These are phyloP conservation scores for Populus davidiana DNA, from an alignment of 345 rosid species.

Conservation along the genomic window DNA sequence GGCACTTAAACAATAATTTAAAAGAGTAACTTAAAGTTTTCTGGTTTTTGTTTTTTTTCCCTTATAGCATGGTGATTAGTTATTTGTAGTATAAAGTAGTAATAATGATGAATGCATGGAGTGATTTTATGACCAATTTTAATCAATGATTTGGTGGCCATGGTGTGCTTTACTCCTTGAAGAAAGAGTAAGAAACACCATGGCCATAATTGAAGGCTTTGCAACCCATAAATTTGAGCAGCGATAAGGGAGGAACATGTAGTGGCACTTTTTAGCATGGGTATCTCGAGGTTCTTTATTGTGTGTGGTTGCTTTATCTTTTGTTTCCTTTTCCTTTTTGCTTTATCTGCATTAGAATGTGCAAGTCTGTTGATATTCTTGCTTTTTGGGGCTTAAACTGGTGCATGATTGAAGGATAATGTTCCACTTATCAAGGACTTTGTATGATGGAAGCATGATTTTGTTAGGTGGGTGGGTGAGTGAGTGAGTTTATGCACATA, in stretches of 20 bases:
- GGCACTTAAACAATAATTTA: too few species aligned
- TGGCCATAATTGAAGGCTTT: not conserved
- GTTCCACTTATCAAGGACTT: slow-evolving; percentile 1
- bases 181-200: not conserved
- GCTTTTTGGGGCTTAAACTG: slow-evolving; percentile 16
- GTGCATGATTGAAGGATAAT: slow-evolving; percentile 45
- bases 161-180: not conserved
- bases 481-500: not conserved
- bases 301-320: not conserved
- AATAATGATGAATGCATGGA: too few species aligned
- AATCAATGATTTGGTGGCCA: not conserved
- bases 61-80: too few species aligned
- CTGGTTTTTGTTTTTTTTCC: too few species aligned
- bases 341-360: not conserved
- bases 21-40: too few species aligned
- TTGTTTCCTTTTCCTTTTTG: not conserved
- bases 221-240: not conserved
- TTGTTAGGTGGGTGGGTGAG: slow-evolving; percentile 8
- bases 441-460: slow-evolving; percentile 25
- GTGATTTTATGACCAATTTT: too few species aligned
- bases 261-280: not conserved
- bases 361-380: not conserved
- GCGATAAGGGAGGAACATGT: not conserved
- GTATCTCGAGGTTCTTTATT: not conserved
- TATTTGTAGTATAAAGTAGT: too few species aligned